phyloP scores from a whole-genome alignment of 2,329 filamentous ascomycete species.

The Scedosporium minutisporum region DNA sequence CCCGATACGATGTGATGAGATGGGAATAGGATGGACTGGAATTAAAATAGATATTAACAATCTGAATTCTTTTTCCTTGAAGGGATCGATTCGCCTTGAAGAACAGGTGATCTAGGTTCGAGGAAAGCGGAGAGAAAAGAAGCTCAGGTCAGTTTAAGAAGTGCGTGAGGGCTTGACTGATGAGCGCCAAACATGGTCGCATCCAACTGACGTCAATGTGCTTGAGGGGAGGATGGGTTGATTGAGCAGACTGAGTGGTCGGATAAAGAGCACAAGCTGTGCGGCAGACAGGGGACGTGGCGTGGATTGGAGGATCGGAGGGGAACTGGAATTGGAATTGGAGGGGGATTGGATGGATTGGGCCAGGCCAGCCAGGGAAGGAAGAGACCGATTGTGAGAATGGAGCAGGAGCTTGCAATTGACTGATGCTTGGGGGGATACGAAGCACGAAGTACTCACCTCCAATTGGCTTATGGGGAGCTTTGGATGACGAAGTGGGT shows the following conservation, averaged over 20 bases:
- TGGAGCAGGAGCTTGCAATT: too few relatives aligned
- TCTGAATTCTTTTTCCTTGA: neutral
- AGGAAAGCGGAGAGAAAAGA: neutral
- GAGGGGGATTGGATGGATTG: neutral
- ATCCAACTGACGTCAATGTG: neutral
- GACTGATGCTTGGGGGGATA: too few relatives aligned
- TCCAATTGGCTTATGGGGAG: neutral
- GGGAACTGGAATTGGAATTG: neutral
- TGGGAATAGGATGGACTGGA: neutral
- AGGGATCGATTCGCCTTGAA: neutral
- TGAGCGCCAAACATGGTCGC: neutral
- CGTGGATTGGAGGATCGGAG: neutral
- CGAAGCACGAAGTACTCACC: neutral
- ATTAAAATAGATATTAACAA: neutral
- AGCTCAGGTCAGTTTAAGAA: neutral
- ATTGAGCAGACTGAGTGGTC: neutral
- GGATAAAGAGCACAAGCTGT: neutral
- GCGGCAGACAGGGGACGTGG: neutral
- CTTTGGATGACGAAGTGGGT: neutral
- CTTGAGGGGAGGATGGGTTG: neutral
- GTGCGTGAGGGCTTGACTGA: neutral
- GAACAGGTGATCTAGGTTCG: neutral
- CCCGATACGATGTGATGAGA: neutral
- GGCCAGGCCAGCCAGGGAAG: too few relatives aligned
- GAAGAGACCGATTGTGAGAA: too few relatives aligned